Evolutionary conservation across 441 rosid species (phyloP), one percentile per base, ranked within the genome.

Genomic region (Capsella rubella): DNA sequence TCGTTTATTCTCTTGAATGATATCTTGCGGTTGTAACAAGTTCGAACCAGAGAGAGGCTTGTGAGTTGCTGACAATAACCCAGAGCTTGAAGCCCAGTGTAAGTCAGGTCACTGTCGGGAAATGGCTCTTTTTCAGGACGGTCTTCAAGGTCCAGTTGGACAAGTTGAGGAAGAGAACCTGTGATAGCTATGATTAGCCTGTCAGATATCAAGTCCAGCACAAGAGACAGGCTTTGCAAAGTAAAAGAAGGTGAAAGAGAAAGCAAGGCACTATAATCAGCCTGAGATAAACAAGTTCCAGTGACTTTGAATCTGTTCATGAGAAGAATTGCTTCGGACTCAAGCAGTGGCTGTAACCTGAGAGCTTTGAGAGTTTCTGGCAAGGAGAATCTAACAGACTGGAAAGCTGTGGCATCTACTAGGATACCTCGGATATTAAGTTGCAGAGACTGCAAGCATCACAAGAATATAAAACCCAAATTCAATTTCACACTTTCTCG

Each of bases 1-100:
- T 90, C 92, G 52, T 81, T 90, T n/a, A 90, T 76, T 74, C 91
- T 83, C 79, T 78, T 86, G 65, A 90, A 87, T 29, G 90, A 79
- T 32, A 64, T 84, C 75, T 78, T 86, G 64, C 79, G 79, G 53
- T 73, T 75, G 67, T 81, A 76, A 58, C 86, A 85, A 72, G 81
- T 81, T 45, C 91, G 82, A 31, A 77, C 75, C 39, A 90, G 86
- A 52, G 83, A 84, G 57, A 87, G 87, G 79, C 81, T 69, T 59
- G 78, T 81, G 78, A 90, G 79, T 63, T 52, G 76, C 32, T 57
- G 51, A 47, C 86, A 85, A 69, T 64, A 70, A 45, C 84, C 77
- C 29, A 90, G 65, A 42, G 74, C 71, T 75, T 86, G 92, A 72
- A 90, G 75, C 35, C 95, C 91, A 2, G 32, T 32, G 62, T 86